Evolutionary conservation across 768 basidiomycete species (phyloP), one percentile per base, ranked within the genome.

Genomic region (Gymnopilus dilepis): DNA sequence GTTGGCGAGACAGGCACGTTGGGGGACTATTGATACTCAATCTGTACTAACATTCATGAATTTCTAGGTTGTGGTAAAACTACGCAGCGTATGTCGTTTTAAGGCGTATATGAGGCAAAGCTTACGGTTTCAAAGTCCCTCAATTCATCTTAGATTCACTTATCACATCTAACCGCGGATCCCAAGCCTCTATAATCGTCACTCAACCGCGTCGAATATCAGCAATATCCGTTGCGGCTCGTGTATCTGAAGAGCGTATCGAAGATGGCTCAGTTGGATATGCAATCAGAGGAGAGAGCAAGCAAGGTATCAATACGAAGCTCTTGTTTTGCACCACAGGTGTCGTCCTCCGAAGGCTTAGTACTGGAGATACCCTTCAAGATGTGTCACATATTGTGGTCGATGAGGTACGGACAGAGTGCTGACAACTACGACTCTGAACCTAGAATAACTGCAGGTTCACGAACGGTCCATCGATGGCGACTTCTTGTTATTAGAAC

Each of bases 241-340:
- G 95, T 51, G 95, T 97, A 31, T 91, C 94, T 17, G 77, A 88
- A 28, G 96, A 98, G 72, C 79, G 94, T 12, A 71, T 84, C 3
- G 84, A 90, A 7, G 91, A 92, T 56, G 89, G 88, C 2, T 89
- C 87, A 8, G 89, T 94, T 33, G 95, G 94, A 2, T 98, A 97
- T 67, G 86, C 89, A 2, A 95, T 97, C 57, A 85, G 96, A 45
- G 96, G 95, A 12, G 94, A 97, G 73, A 86, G 84, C 38, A 91
- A 86, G 63, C 83, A 86, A 50, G 78, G 78, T 9, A 78, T 79
- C 22, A 81, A 82, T 34, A 95, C 93, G 5, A 90, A 91, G 63
- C 75, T 96, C 2, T 76, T 96, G 19, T 97, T 97, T 69, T 95
- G 94, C 70, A 98, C 96, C 2, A 97, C 95, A 9, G 96, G 96